Evolutionary conservation across 495 filamentous ascomycete species (phyloP), one percentile per base, ranked within the genome.

Genomic region (Hyaloscypha bicolor): DNA sequence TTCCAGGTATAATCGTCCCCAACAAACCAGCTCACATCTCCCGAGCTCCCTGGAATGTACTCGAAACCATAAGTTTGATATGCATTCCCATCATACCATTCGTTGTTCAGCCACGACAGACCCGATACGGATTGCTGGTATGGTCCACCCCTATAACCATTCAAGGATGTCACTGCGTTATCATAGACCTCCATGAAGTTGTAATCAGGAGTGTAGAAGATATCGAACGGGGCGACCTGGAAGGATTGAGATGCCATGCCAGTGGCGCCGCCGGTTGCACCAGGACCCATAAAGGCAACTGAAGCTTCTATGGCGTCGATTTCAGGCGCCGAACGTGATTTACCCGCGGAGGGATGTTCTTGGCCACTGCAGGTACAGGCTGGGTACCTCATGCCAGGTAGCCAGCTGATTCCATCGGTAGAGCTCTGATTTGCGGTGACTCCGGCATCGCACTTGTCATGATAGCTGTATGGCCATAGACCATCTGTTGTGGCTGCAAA

Each of bases 401-500:
- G 79, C 64, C 76, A 87, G 71, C 81, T 92, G 56, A 91, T 73
- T 14, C 91, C 91, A 75, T 92, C 89, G 0, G 79, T 75, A 19
- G 83, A 80, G 67, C 89, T 92, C 71, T 93, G 91, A 70, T 93
- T 93, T n/a, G 88, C 82, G 4, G 90, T 92, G 71, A 93, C 92
- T 33, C 91, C 91, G 6, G 82, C 83, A 74, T 93, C 91, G 71
- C 91, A 93, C 37, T 82, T 76, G 69, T 93, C 84, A 57, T 87
- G 77, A 73, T 93, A 93, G 71, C 88, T 91, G 77, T 92, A 93
- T 2, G 91, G 91, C 91, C 89, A 92, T 73, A 90, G 78, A n/a
- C 90, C 90, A 64, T 92, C 90, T 3, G 89, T 91, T 0, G 86
- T 88, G 14, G 87, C 83, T 32, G 86, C 85, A 76, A 90, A 89